These are phyloP conservation scores for Sugiyamaella grinbergsii DNA, from an alignment of 1,139 yeast species.

Conservation along the genomic window DNA sequence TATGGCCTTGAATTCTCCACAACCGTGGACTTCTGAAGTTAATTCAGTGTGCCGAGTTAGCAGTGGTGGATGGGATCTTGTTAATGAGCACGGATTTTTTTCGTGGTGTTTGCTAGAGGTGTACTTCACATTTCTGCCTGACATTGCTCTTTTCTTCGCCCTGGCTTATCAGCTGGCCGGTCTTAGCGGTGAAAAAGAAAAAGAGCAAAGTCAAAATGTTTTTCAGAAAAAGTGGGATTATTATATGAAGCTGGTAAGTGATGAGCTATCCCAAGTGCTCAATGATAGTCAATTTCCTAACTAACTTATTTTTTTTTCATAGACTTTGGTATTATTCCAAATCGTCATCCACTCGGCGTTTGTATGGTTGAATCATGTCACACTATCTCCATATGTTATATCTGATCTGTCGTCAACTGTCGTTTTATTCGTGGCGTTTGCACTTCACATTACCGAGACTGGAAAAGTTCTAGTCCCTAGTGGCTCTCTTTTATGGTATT, in stretches of 20 bases:
- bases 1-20: conserved; percentile 5
- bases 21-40: conserved; percentile 7
- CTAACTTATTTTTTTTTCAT: background rate
- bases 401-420: conserved; percentile 8
- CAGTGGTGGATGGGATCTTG: conserved; percentile 20
- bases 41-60: conserved; percentile 9
- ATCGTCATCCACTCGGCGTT: conserved; percentile 11
- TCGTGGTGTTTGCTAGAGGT: conserved; percentile 27
- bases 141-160: conserved; percentile 10
- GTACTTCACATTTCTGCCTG: conserved; percentile 23
- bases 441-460: conserved; percentile 68
- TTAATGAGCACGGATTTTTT: conserved; percentile 20
- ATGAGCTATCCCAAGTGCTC: too few species aligned
- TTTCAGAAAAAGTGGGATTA: conserved; percentile 19
- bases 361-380: conserved; percentile 12
- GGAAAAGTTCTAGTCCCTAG: conserved; percentile 63
- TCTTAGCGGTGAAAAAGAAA: conserved; percentile 7
- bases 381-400: conserved; percentile 1
- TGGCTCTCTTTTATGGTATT: conserved; percentile 67
- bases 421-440: conserved; percentile 8
- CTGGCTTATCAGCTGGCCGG: conserved; percentile 1
- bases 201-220: background rate
- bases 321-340: conserved; percentile 12
- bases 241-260: conserved; percentile 19
- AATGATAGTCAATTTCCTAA: too few species aligned